Percentiles rank a stretch among this genome's conserved stretches.
Evolutionary conservation across 177 flowering plant genomes (phyloP).

Genomic region (Vitis hybrid): DNA sequence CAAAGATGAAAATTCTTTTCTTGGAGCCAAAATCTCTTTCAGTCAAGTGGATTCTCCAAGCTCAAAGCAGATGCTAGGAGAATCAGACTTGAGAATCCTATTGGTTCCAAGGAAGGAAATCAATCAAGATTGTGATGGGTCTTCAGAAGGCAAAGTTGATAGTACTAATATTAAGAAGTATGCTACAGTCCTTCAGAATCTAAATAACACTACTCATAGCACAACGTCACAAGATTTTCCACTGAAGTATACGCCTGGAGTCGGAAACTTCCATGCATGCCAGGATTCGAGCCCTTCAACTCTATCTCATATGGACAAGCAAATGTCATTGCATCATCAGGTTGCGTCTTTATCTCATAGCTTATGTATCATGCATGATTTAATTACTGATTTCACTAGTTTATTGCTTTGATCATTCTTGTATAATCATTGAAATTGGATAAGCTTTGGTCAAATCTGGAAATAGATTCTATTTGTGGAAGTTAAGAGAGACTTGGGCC

Average conservation of each 20-base stretch:
- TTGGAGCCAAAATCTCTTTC: too few relatives aligned
- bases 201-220: not conserved
- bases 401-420: not conserved
- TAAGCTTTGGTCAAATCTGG: not conserved
- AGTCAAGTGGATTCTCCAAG: too few relatives aligned
- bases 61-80: too few relatives aligned
- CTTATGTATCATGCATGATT: not conserved
- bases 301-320: not conserved
- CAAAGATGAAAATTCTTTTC: not conserved
- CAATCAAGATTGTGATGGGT: not conserved
- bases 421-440: not conserved
- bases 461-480: not conserved
- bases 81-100: too few relatives aligned
- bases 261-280: not conserved
- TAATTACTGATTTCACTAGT: not conserved
- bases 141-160: constrained; percentile 5
- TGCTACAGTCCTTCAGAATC: not conserved
- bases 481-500: not conserved
- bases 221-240: constrained; percentile 1
- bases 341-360: constrained; percentile 12
- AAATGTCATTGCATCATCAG: constrained; percentile 1
- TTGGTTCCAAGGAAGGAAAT: not conserved
- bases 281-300: constrained; percentile 6
- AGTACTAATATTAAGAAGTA: constrained; percentile 1
- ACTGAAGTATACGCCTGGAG: not conserved